A percentile compares a stretch with the other conserved stretches of the same genome.
Evolutionary conservation across 2,329 filamentous ascomycete species (phyloP).

Genomic region (Colletotrichum paranaense): DNA sequence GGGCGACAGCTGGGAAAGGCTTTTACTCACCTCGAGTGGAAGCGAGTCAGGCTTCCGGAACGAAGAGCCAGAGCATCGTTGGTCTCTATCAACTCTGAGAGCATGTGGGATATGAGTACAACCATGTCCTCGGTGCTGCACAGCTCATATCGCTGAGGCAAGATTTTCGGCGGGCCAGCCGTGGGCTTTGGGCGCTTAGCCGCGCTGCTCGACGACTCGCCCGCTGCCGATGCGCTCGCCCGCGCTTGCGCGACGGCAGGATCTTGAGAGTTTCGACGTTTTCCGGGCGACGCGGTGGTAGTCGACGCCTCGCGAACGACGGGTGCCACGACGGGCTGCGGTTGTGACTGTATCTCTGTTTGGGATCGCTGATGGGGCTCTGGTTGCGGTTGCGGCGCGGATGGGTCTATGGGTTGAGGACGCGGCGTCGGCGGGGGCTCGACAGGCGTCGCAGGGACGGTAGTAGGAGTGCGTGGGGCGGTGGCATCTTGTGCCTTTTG

Average conservation of each 20-base stretch:
- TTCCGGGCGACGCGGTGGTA: slow-evolving; percentile 49
- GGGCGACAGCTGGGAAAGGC: slow-evolving; percentile 1
- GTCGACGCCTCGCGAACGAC: slow-evolving; percentile 10
- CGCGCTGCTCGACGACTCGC: slow-evolving; percentile 40
- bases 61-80: slow-evolving; percentile 90
- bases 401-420: slow-evolving; percentile 36
- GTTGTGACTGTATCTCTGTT: slow-evolving; percentile 20
- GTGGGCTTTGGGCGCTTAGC: slow-evolving; percentile 67
- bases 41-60: slow-evolving; percentile 88
- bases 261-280: slow-evolving; percentile 58
- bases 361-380: slow-evolving; percentile 24
- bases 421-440: slow-evolving; percentile 33
- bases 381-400: slow-evolving; percentile 30
- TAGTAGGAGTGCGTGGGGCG: slow-evolving; percentile 41
- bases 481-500: slow-evolving; percentile 34
- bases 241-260: slow-evolving; percentile 39
- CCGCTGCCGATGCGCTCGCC: slow-evolving; percentile 34
- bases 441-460: slow-evolving; percentile 40
- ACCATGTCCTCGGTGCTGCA: slow-evolving; percentile 90
- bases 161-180: slow-evolving; percentile 62
- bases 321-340: slow-evolving; percentile 23
- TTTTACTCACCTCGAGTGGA: slow-evolving; percentile 83
- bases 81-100: slow-evolving; percentile 91
- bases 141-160: slow-evolving; percentile 83
- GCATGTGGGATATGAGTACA: slow-evolving; percentile 91